Conservation (phyloP, 345 rosid species). For the Reutealis trisperma region DNA sequence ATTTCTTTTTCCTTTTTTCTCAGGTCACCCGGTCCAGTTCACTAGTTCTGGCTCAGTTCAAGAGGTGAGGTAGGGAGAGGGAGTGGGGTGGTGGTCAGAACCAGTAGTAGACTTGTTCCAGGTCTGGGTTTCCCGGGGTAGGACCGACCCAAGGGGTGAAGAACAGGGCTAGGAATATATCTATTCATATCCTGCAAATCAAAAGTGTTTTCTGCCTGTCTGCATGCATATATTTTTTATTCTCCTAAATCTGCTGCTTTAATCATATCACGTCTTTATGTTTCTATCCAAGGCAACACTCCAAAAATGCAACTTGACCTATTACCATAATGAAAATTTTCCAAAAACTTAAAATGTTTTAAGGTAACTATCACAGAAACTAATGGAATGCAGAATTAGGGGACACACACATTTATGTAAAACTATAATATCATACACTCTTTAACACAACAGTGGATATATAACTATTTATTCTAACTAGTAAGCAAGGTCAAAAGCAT, state of each 20-base stretch:
- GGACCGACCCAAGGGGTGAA: too few species aligned
- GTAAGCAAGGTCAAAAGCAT: too few species aligned
- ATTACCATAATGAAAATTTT: background rate
- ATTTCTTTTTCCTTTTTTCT: too few species aligned
- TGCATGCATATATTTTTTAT: background rate
- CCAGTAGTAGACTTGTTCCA: too few species aligned
- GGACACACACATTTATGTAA: background rate
- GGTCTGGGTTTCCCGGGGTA: too few species aligned
- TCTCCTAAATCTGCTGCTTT: too few species aligned
- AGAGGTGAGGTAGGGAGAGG: too few species aligned
- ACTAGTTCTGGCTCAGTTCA: too few species aligned
- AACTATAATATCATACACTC: background rate
- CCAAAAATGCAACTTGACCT: constrained; percentile 1
- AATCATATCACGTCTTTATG: too few species aligned
- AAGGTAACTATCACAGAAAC: background rate
- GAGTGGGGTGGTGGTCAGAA: too few species aligned
- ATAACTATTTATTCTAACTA: background rate
- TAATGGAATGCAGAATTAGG: background rate
- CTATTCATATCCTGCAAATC: background rate
- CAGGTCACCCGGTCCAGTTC: too few species aligned
- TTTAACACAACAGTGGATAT: background rate
- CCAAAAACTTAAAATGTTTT: background rate
- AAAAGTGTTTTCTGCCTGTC: background rate
- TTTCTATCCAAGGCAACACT: background rate
- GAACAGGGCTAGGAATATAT: too few species aligned